Conservation (phyloP, 805 yeast species). For the Candida nanaspora region DNA sequence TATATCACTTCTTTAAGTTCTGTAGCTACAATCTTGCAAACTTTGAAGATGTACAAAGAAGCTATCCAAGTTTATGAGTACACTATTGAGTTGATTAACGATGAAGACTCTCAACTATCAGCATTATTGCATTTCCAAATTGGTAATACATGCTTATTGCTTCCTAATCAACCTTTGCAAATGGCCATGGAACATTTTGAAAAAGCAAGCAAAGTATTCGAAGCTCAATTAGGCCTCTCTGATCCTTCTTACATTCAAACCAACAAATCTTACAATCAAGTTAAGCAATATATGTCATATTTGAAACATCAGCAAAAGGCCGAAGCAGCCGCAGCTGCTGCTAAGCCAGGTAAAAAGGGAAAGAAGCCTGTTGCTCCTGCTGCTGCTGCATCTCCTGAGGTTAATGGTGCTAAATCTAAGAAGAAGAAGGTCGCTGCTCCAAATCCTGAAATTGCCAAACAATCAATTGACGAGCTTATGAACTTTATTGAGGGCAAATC, state of each 20-base stretch:
- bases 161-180: conserved; percentile 38
- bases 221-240: conserved; percentile 54
- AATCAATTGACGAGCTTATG: conserved; percentile 68
- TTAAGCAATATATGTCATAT: conserved; percentile 41
- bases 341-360: too few relatives aligned
- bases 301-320: conserved; percentile 37
- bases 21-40: conserved; percentile 52
- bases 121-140: conserved; percentile 64
- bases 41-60: conserved; percentile 36
- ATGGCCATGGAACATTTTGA: conserved; percentile 47
- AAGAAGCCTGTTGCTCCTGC: conserved; percentile 15
- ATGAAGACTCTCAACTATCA: conserved; percentile 45
- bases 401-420: conserved; percentile 6
- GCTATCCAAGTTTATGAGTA: conserved; percentile 47
- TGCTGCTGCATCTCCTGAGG: conserved; percentile 10
- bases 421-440: conserved; percentile 28
- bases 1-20: conserved; percentile 55
- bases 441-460: conserved; percentile 50
- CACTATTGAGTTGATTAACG: conserved; percentile 43
- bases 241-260: conserved; percentile 64
- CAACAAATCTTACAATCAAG: conserved; percentile 52
- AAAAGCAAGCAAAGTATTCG: conserved; percentile 51
- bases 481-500: conserved; percentile 57
- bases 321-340: conserved; percentile 13
- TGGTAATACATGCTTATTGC: conserved; percentile 51